Evolutionary conservation across 1,284 basidiomycete species (phyloP), one percentile per base, ranked within the genome.

Genomic region (Cystobasidium slooffiae): DNA sequence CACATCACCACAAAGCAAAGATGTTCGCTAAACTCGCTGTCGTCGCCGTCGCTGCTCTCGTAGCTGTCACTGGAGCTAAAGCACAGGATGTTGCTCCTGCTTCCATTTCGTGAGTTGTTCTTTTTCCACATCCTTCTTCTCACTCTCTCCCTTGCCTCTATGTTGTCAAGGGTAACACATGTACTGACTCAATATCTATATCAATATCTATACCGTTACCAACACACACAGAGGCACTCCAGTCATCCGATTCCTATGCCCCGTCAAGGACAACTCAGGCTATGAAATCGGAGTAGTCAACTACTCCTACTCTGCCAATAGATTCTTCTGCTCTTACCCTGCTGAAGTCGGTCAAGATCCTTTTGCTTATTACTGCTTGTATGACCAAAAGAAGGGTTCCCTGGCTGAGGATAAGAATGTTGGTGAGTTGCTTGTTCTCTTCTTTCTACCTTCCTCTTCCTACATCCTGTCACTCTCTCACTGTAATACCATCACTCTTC

Each of bases 351-450:
- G 56, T 8, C 37, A 59, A 24, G 43, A 59, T n/a, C 56, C 56
- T 6, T 59, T 59, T n/a, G n/a, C 14, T n/a, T 59, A 31, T 22
- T 59, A 59, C 56, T 59, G 56, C 56, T 59, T 59, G 56, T 59
- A 59, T 41, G 43, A 59, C 14, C 56, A 59, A 18, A 59, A 59
- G 56, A 41, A 31, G 6, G 56, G 56, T 59, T 31, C 16, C 41
- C 56, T 59, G 5, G 56, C 56, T 43, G 37, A 59, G 56, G 56
- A 59, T 20, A 16, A 31, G 6, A 59, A 59, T 59, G 56, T 59
- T 22, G 56, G 56, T 59, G 56, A 43, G 56, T 58, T 16, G 31
- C 8, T 24, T 31, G 24, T 6, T 53, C 53, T 9, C 53, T 56
- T 56, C 6, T 10, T 56, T 37, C 24, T 56, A 20, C 18, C 39